A percentile compares a stretch with the other conserved stretches of the same genome.
These are phyloP conservation scores for Stagonosporopsis rhizophila DNA, from an alignment of 2,329 filamentous ascomycete species.

Conservation along the genomic window DNA sequence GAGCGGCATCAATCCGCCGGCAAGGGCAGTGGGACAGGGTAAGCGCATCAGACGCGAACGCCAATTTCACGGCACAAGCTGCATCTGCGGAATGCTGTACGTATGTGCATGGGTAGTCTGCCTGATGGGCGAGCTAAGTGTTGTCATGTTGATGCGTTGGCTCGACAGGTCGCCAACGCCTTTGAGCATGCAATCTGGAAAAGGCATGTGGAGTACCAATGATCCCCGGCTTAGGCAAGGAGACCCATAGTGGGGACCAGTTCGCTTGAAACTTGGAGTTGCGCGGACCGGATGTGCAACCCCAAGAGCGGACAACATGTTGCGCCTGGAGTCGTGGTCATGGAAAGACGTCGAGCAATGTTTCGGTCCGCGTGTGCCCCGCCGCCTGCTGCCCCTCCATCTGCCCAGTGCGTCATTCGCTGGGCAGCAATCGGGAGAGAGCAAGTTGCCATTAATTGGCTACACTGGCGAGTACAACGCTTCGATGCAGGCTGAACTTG, in stretches of 20 bases:
- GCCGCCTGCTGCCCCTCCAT: conserved; percentile 35
- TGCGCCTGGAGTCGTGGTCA: conserved; percentile 25
- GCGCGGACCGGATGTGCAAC: conserved; percentile 23
- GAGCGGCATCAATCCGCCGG: conserved; percentile 35
- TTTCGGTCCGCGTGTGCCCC: conserved; percentile 37
- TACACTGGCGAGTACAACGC: conserved; percentile 32
- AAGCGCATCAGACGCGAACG: conserved; percentile 50
- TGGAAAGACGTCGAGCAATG: conserved; percentile 34
- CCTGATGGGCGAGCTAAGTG: conserved; percentile 50
- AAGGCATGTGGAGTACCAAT: conserved; percentile 45
- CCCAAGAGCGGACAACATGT: conserved; percentile 24
- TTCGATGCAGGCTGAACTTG: conserved; percentile 31
- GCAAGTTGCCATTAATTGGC: conserved; percentile 33
- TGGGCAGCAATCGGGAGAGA: conserved; percentile 24
- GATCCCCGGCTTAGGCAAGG: conserved; percentile 36
- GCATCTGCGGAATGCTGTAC: conserved; percentile 39
- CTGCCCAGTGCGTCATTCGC: conserved; percentile 39
- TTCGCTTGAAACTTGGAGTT: conserved; percentile 21
- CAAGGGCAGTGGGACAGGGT: conserved; percentile 47
- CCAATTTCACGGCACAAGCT: conserved; percentile 44
- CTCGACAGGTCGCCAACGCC: conserved; percentile 51
- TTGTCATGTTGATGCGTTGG: conserved; percentile 53
- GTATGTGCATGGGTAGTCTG: conserved; percentile 50
- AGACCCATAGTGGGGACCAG: conserved; percentile 32
- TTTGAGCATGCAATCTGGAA: conserved; percentile 49